Conservation (phyloP, 495 filamentous ascomycete genomes). For the Xanthoparmelia taractica region DNA sequence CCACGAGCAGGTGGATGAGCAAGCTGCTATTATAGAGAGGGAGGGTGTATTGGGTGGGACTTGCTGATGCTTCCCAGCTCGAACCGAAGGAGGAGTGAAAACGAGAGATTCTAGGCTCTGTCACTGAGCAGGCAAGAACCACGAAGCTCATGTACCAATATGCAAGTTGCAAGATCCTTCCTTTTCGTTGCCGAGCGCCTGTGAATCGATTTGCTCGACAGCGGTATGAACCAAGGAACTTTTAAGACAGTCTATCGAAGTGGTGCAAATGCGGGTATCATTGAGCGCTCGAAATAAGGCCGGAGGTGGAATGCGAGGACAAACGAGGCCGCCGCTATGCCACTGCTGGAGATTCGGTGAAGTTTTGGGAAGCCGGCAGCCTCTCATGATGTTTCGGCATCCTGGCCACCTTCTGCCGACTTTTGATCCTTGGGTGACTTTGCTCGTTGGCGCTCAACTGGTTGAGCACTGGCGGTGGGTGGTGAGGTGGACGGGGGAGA, state of each 20-base stretch:
- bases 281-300: constrained; percentile 8
- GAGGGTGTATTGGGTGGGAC: not conserved
- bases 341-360: constrained; percentile 3
- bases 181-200: constrained; percentile 15
- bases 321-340: not conserved
- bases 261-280: constrained; percentile 16
- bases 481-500: constrained; percentile 57
- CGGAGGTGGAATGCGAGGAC: not conserved
- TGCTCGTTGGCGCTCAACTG: constrained; percentile 16
- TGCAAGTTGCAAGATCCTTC: constrained; percentile 9
- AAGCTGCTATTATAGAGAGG: not conserved
- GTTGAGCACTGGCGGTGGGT: constrained; percentile 40
- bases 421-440: constrained; percentile 11
- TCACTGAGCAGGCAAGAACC: not conserved
- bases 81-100: not conserved
- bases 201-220: constrained; percentile 13
- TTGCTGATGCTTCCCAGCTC: not conserved
- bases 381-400: constrained; percentile 13
- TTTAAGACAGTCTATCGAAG: constrained; percentile 17
- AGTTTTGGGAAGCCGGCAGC: constrained; percentile 2
- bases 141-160: constrained; percentile 12
- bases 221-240: constrained; percentile 12
- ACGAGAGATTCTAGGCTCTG: constrained; percentile 10
- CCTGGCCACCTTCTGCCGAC: not conserved
- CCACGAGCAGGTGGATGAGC: constrained; percentile 14